These are phyloP conservation scores for Nannochloropsis granulata DNA, from an alignment of 108 stramenopile genomes.

Conservation along the genomic window DNA sequence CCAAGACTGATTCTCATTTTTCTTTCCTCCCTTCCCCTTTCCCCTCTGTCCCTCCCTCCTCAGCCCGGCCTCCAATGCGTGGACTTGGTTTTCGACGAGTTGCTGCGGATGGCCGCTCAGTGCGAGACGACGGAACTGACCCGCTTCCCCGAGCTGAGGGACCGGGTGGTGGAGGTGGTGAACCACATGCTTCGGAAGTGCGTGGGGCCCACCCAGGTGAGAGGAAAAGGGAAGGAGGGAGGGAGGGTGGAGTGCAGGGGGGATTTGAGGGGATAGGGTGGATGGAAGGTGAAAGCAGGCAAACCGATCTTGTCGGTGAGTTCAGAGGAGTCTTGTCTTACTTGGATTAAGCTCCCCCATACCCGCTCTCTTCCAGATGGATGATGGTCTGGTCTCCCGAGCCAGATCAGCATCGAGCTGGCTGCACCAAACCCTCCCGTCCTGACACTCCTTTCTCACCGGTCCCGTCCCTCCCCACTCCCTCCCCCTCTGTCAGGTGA, in stretches of 20 bases:
- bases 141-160: conserved; percentile 72
- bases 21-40: neutral
- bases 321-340: too few species aligned
- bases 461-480: neutral
- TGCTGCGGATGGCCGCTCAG: conserved; percentile 74
- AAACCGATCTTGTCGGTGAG: too few species aligned
- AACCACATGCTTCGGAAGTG: conserved; percentile 41
- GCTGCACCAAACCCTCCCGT: too few species aligned
- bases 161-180: conserved; percentile 77
- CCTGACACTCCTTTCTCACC: neutral
- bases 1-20: neutral
- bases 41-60: neutral
- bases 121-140: conserved; percentile 65
- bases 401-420: too few species aligned
- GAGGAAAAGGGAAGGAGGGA: neutral
- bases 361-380: too few species aligned
- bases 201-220: conserved; percentile 8
- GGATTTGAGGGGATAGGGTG: neutral
- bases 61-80: conserved; percentile 59
- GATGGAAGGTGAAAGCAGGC: neutral
- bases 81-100: conserved; percentile 83
- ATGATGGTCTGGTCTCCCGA: too few species aligned
- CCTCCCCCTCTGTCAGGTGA: conserved; percentile 59
- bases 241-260: neutral
- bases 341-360: too few species aligned